A percentile compares a stretch with the other conserved stretches of the same genome.
These are phyloP conservation scores for Huntiella abstrusa DNA, from an alignment of 2,329 filamentous ascomycete species.

Conservation along the genomic window DNA sequence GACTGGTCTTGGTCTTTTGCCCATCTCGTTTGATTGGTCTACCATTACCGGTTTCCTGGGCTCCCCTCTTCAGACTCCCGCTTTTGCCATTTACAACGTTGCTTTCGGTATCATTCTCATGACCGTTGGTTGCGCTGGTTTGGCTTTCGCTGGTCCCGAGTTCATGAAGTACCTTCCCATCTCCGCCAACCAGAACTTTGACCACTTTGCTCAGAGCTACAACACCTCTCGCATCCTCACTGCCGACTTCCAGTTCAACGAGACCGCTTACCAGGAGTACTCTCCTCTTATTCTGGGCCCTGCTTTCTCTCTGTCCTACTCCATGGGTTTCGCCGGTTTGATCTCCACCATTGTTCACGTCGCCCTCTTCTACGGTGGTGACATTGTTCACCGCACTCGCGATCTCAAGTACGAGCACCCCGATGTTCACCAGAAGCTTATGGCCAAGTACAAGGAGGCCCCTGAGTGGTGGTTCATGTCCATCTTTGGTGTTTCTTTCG, in stretches of 20 bases:
- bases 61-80: conserved; percentile 31
- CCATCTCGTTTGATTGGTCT: conserved; percentile 39
- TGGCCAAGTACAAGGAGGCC: conserved; percentile 35
- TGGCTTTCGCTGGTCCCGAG: conserved; percentile 39
- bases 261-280: conserved; percentile 40
- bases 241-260: conserved; percentile 36
- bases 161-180: conserved; percentile 43
- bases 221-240: conserved; percentile 42
- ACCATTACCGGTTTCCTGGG: conserved; percentile 29
- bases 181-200: conserved; percentile 34
- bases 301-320: conserved; percentile 36
- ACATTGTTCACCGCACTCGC: conserved; percentile 22
- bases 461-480: conserved; percentile 38
- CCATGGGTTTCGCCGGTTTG: conserved; percentile 37
- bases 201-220: conserved; percentile 43
- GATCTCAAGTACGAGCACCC: conserved; percentile 22
- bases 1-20: conserved; percentile 38
- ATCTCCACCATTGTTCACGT: conserved; percentile 33
- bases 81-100: conserved; percentile 38
- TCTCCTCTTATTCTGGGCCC: conserved; percentile 36
- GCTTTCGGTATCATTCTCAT: conserved; percentile 35
- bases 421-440: conserved; percentile 35
- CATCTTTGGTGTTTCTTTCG: conserved; percentile 30
- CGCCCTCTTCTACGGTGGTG: conserved; percentile 30
- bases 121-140: conserved; percentile 35